phyloP scores from a whole-genome alignment of 1,284 basidiomycete genomes.

The Puccinia novopanici region DNA sequence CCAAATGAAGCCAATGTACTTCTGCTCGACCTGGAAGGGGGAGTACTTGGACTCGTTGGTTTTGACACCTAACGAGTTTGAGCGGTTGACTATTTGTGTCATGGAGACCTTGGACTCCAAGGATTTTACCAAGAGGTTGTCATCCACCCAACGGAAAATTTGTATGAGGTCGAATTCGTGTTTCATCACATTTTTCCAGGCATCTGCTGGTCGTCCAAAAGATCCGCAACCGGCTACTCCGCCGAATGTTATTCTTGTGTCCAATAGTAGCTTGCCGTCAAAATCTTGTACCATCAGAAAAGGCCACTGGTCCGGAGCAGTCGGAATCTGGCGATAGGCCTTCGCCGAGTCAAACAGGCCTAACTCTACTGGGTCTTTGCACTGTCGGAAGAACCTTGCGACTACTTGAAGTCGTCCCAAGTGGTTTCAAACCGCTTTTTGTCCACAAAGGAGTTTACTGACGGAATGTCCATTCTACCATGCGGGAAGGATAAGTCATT shows the following conservation, averaged over 20 bases:
- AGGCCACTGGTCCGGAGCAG: background rate
- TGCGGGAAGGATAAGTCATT: background rate
- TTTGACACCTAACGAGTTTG: background rate
- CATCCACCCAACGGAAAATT: background rate
- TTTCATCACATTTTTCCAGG: background rate
- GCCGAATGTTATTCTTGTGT: background rate
- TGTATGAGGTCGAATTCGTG: background rate
- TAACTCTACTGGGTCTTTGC: background rate
- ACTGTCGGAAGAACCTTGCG: background rate
- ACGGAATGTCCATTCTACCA: background rate
- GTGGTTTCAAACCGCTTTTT: background rate
- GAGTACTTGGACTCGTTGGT: background rate
- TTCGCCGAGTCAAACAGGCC: background rate
- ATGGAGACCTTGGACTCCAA: background rate
- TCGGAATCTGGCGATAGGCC: background rate
- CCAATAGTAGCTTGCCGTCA: background rate
- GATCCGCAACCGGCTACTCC: background rate
- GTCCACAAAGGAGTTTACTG: background rate
- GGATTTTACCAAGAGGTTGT: background rate
- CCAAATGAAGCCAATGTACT: slow-evolving; percentile 32
- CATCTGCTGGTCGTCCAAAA: background rate
- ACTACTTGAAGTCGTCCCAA: slow-evolving; percentile 4
- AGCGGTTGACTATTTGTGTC: background rate
- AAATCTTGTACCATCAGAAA: too few relatives aligned
- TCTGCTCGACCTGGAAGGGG: background rate